A percentile compares a stretch with the other conserved stretches of the same genome.
Conservation (phyloP, 495 filamentous ascomycete species). For the Aspergillus sparsus region DNA sequence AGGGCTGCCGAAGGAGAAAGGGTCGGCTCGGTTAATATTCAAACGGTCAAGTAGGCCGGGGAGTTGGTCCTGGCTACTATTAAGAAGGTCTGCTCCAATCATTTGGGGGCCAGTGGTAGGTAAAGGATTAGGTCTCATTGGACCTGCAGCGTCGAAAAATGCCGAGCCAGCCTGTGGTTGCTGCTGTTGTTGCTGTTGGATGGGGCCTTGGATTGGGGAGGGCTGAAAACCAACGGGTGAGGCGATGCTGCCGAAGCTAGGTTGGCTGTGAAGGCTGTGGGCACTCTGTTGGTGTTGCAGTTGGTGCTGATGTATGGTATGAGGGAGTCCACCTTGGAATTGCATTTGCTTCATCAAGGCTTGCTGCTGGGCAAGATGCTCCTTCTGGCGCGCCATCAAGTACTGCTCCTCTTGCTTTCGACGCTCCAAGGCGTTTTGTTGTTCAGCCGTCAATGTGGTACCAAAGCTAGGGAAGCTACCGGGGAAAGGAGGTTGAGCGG, state of each 20-base stretch:
- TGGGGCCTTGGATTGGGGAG: slow-evolving; percentile 70
- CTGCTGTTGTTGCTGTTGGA: slow-evolving; percentile 52
- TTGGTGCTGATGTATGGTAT: slow-evolving; percentile 51
- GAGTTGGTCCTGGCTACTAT: slow-evolving; percentile 60
- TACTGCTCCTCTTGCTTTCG: slow-evolving; percentile 98
- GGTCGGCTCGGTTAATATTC: slow-evolving; percentile 55
- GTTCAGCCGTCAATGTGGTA: slow-evolving; percentile 94
- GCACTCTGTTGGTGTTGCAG: slow-evolving; percentile 92
- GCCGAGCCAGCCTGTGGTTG: slow-evolving; percentile 49
- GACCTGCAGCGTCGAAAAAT: slow-evolving; percentile 68
- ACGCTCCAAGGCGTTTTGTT: slow-evolving; percentile 94
- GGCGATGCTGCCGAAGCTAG: slow-evolving; percentile 88
- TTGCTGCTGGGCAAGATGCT: slow-evolving; percentile 86
- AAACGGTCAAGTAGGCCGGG: slow-evolving; percentile 60
- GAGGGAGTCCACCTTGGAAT: slow-evolving; percentile 55
- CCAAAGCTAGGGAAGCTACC: slow-evolving; percentile 95
- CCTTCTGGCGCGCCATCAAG: slow-evolving; percentile 90
- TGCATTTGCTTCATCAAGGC: slow-evolving; percentile 74
- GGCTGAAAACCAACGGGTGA: slow-evolving; percentile 76
- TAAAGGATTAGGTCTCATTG: slow-evolving; percentile 41
- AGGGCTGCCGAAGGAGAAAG: slow-evolving; percentile 51
- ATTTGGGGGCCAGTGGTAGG: slow-evolving; percentile 52
- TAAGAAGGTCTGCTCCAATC: slow-evolving; percentile 48
- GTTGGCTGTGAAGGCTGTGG: slow-evolving; percentile 94
- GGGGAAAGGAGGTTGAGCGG: slow-evolving; percentile 91